Percentiles rank a stretch among this genome's conserved stretches.
Evolutionary conservation across 352 stramenopile species (phyloP).

Genomic region (Pythium vanterpoolii): DNA sequence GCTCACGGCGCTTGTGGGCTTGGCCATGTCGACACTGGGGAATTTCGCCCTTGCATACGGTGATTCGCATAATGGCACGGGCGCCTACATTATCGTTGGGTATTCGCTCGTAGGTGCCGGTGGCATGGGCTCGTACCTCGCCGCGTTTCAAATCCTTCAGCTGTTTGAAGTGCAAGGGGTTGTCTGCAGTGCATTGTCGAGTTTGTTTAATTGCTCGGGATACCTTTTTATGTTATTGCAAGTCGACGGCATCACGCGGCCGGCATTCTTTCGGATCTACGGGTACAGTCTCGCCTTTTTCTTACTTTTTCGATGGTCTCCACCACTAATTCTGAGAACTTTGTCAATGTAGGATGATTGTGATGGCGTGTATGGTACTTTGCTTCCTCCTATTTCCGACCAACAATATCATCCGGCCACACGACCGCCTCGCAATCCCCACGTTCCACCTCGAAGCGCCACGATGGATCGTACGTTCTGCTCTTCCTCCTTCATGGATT

Average conservation of each 20-base stretch:
- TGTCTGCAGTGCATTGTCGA: conserved; percentile 78
- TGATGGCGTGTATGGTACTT: conserved; percentile 37
- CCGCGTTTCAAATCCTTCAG: conserved; percentile 78
- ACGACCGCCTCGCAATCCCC: conserved; percentile 45
- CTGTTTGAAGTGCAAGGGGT: conserved; percentile 72
- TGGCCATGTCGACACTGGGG: conserved; percentile 42
- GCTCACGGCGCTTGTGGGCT: conserved; percentile 46
- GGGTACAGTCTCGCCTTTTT: conserved; percentile 34
- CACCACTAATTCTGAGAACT: neutral
- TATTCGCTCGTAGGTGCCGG: conserved; percentile 68
- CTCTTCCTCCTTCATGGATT: neutral
- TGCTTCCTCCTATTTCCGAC: conserved; percentile 71
- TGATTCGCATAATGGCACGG: conserved; percentile 45
- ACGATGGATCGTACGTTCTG: conserved; percentile 39
- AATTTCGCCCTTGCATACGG: conserved; percentile 61
- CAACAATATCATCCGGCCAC: conserved; percentile 54
- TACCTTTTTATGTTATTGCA: conserved; percentile 85
- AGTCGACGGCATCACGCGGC: conserved; percentile 41
- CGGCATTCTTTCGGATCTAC: conserved; percentile 56
- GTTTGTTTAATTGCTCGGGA: conserved; percentile 80
- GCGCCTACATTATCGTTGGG: conserved; percentile 56
- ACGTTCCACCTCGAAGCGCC: conserved; percentile 51
- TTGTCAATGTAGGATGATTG: conserved; percentile 21
- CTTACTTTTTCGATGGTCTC: neutral
- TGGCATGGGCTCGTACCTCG: conserved; percentile 73